Evolutionary conservation across 2,329 filamentous ascomycete genomes (phyloP), one percentile per base, ranked within the genome.

Genomic region (Cercospora brassicicola): DNA sequence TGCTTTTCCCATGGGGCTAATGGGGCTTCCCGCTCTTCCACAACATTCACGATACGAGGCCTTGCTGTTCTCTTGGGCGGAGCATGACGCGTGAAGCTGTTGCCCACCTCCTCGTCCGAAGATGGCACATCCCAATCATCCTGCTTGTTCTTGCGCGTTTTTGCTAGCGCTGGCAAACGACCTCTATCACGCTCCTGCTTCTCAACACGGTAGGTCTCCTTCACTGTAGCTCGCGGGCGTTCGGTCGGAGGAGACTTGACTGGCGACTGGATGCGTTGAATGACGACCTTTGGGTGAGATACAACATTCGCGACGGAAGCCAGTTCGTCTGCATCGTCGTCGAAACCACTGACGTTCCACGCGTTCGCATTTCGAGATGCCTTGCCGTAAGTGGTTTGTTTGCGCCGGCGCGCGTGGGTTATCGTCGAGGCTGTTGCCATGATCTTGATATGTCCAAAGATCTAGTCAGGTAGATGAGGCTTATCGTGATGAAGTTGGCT

Each of bases 71-170:
- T 30, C 23, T 65, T 68, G 13, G 67, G 68, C 10, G 72, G 70
- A 5, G 73, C 66, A 8, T 57, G 56, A 4, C 67, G 72, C 62
- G 56, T 70, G 42, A 73, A 65, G 28, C 60, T 69, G 4, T 68
- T 66, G 5, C 71, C 65, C 4, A 61, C 59, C n/a, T 79, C 78
- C 6, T 79, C 78, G 26, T 77, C 76, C 2, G 78, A 71, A 30
- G 71, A 71, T 3, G 82, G 81, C 20, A 84, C 77, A 68, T 84
- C 82, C 71, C 82, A 84, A 18, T 80, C 72, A 42, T 78, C 77
- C 15, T 69, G 68, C 61, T 69, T 68, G 55, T 69, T 71, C 26
- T 67, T 36, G 5, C 61, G 67, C 39, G 56, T 59, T 48, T 67
- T 72, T 36, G 56, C 33, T 23, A 67, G 45, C 61, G 66, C 72